Conservation (phyloP, 768 basidiomycete genomes). For the Termitomyces sp. region DNA sequence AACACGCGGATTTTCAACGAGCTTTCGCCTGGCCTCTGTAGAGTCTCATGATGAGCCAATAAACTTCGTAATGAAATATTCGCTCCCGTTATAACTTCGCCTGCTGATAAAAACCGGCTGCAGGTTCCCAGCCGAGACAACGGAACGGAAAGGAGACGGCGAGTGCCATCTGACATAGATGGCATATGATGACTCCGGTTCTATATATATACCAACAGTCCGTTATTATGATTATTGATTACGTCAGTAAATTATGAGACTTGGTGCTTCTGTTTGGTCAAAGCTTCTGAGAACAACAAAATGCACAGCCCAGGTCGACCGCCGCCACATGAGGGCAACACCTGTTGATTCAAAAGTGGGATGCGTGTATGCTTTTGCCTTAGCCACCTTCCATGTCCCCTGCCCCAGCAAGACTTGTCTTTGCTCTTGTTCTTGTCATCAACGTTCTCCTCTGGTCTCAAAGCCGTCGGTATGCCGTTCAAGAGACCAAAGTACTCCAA, state of each 20-base stretch:
- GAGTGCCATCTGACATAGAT: neutral
- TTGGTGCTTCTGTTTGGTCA: neutral
- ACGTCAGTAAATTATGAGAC: neutral
- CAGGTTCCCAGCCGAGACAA: conserved; percentile 11
- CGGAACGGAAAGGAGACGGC: conserved; percentile 5
- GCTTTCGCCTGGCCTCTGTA: conserved; percentile 28
- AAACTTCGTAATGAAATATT: conserved; percentile 15
- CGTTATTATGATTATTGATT: neutral
- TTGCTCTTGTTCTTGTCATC: conserved; percentile 48
- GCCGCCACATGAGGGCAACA: neutral
- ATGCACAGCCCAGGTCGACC: neutral
- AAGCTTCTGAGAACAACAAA: neutral
- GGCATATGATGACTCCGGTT: too few relatives aligned
- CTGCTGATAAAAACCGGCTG: neutral
- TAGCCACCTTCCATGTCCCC: conserved; percentile 40
- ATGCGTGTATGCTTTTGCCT: conserved; percentile 11
- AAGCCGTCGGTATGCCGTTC: conserved; percentile 45
- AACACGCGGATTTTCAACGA: conserved; percentile 29
- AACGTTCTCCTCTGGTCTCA: conserved; percentile 68
- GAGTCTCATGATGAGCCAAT: conserved; percentile 19
- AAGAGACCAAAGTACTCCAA: conserved; percentile 18
- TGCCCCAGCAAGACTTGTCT: conserved; percentile 42
- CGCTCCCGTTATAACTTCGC: neutral
- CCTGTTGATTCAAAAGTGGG: neutral
- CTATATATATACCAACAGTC: too few relatives aligned